Evolutionary conservation across 169 alveolate genomes (phyloP).

Genomic region (Amoebophrya sp.): DNA sequence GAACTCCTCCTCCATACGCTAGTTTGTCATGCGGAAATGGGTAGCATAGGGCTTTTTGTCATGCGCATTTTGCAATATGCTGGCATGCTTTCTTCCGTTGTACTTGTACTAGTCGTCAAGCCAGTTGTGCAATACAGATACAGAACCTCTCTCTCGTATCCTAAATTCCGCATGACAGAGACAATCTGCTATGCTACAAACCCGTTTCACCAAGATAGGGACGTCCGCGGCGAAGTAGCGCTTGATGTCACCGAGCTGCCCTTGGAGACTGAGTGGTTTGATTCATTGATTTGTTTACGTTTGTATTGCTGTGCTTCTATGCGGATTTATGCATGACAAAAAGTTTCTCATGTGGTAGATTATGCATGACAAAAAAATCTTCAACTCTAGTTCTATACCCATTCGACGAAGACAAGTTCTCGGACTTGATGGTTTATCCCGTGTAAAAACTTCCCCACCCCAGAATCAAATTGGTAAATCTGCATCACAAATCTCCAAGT

Average conservation of each 20-base stretch:
- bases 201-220: conserved; percentile 39
- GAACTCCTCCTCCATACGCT: not conserved
- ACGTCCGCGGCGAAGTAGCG: conserved; percentile 47
- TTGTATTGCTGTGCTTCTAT: too few species aligned
- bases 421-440: too few species aligned
- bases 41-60: not conserved
- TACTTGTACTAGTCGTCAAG: not conserved
- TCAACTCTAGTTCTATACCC: too few species aligned
- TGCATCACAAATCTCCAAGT: too few species aligned
- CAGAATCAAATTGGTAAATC: too few species aligned
- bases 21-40: too few species aligned
- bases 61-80: not conserved
- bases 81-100: not conserved
- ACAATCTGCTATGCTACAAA: not conserved
- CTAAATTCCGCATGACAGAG: not conserved
- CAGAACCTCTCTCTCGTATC: not conserved
- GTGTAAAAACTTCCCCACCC: too few species aligned
- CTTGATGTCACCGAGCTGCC: conserved; percentile 36
- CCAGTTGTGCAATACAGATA: not conserved
- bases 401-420: not conserved
- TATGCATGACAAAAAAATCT: too few species aligned
- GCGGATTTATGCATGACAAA: too few species aligned
- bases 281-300: not conserved
- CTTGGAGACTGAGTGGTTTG: not conserved
- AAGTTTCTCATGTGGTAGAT: too few species aligned